phyloP scores from a whole-genome alignment of 331 rosid species.

The Spiraea crenata region DNA sequence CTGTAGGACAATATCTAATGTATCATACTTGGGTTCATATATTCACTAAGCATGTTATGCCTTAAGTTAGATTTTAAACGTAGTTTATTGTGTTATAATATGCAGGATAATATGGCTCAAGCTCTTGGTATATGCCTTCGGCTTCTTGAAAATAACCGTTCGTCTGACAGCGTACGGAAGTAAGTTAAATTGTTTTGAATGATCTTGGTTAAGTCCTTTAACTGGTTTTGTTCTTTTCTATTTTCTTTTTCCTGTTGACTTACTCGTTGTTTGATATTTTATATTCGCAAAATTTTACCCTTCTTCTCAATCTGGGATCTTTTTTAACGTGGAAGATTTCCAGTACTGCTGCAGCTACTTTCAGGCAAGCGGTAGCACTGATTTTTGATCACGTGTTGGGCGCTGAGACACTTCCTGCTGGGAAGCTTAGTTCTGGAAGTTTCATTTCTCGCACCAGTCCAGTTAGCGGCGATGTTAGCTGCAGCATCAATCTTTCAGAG shows the following conservation, averaged over 20 bases:
- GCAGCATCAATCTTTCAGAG: slow-evolving; percentile 72
- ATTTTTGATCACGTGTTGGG: slow-evolving; percentile 74
- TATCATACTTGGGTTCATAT: not conserved
- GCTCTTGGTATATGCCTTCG: slow-evolving; percentile 94
- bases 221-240: slow-evolving; percentile 2
- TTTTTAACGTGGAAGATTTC: slow-evolving; percentile 43
- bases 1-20: not conserved
- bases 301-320: slow-evolving; percentile 21
- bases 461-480: slow-evolving; percentile 75
- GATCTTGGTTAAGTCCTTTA: slow-evolving; percentile 8
- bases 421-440: slow-evolving; percentile 71
- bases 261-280: slow-evolving; percentile 7
- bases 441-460: slow-evolving; percentile 73
- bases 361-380: slow-evolving; percentile 96
- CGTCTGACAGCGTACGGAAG: slow-evolving; percentile 92
- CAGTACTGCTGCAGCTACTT: slow-evolving; percentile 99
- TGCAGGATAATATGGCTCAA: slow-evolving; percentile 83
- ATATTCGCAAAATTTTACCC: slow-evolving; percentile 4
- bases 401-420: slow-evolving; percentile 90
- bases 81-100: slow-evolving; percentile 11
- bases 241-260: slow-evolving; percentile 9
- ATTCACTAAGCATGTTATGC: not conserved
- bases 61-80: not conserved
- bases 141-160: slow-evolving; percentile 82
- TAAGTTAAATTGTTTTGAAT: slow-evolving; percentile 30